Evolutionary conservation across 345 rosid genomes (phyloP), one percentile per base, ranked within the genome.

Genomic region (Boechera stricta): DNA sequence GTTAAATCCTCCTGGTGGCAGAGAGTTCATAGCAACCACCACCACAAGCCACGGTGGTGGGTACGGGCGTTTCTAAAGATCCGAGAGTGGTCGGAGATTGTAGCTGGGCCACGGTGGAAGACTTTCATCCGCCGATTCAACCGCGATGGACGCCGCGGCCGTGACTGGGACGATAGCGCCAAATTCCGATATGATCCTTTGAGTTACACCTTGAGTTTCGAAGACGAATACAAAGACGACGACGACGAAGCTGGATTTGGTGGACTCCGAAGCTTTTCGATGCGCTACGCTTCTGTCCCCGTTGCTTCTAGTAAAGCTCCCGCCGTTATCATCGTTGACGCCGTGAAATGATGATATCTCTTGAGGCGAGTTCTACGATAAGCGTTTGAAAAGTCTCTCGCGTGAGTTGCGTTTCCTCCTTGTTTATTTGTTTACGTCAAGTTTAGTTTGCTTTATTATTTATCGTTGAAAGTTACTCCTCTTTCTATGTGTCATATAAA

Each of bases 21-120:
- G 57, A 77, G 83, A 3, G 39, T 84, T 69, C 80, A 84, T 5
- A 78, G 82, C 6, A 61, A 64, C 39, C 63, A 66, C 26, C 12
- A 10, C 3, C 71, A 55, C 6, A n/a, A 73, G 39, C 65, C 28
- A 33, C 72, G 66, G 59, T 86, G 92, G 83, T 89, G 93, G 97
- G 29, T 76, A 0, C 76, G 84, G 5, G 85, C 87, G 57, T 52
- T 91, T 60, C 62, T 53, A 76, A 89, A 83, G 84, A 60, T 90
- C 42, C 85, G 95, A 5, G 92, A 90, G 74, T 91, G 96, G 96
- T 94, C 98, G 11, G 97, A 88, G 86, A 79, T 91, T 82, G 87
- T 85, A 5, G 97, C 93, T 11, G 97, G 98, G 0, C 92, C 97
- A 24, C 84, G 74, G 75, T 94, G 97, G 98, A 94, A 92, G 82